Base-by-base conservation (phyloP, 169 alveolate genomes). In the Cryptosporidium bovis region DNA sequence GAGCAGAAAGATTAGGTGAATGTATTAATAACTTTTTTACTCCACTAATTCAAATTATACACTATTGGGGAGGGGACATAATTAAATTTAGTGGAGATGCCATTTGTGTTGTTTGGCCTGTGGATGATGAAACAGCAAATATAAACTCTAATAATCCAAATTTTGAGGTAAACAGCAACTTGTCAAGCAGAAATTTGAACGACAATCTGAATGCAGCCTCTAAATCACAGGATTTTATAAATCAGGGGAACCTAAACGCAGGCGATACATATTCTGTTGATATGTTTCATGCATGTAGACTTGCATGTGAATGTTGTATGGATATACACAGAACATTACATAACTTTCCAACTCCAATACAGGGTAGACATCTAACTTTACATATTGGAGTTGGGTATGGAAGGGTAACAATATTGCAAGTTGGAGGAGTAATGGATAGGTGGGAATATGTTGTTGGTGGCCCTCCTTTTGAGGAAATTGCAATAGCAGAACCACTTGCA, bases 61-160 rank as follows among this genome's bases (percentile, higher is more conserved):
- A 94, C 46, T 84, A 83, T 44, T 94, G 95, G 95, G 97, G 96
- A 6, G 97, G 97, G 1, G 97, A 94, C 77, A 93, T 95, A 27
- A 91, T 95, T 83, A 94, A 94, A 92, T 95, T 95, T 71, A 92
- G 95, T 62, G 97, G 97, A 3, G 97, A 91, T 53, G 97, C 97
- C 0, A 93, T 94, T 44, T 77, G 92, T 34, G 97, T 93, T 12
- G 93, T 94, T 36, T 94, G 97, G 96, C 95, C 96, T n/a, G 95
- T 93, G 2, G 95, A 92, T 64, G 97, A 92, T 44, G 93, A 84
- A 27, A 20, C 53, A 13, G 29, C 48, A 7, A 12, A 53, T 7
- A 64, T 27, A 60, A 16, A 33, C 44, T 13, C 58, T 5, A 36
- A 36, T n/a, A 60, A 31, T 20, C 20, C 34, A 7, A 27, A 24